Evolutionary conservation across 2,329 filamentous ascomycete genomes (phyloP), one percentile per base, ranked within the genome.

Genomic region (Rhynchosporium agropyri): DNA sequence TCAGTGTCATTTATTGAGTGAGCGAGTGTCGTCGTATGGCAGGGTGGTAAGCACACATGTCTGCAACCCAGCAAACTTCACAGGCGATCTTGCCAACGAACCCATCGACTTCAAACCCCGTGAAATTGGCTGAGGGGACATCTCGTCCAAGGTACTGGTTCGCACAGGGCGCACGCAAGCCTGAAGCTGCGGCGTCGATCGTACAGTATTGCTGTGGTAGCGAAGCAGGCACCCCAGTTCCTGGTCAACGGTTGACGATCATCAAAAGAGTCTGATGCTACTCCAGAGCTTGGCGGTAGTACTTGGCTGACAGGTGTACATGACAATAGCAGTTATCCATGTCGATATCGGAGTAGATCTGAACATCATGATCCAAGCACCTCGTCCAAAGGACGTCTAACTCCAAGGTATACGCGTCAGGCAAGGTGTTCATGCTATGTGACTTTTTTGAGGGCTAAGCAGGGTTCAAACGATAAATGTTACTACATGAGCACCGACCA

Each of bases 101-200:
- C 53, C 42, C 29, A 10, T 36, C 36, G 20, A 38, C 9, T 12
- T 26, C 38, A 13, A 40, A 28, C 15, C 51, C 51, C 40, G 15
- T 13, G 15, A 54, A 2, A 40, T 49, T 49, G 36, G 61, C 48
- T 63, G 58, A 55, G 29, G 56, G 50, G 55, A 57, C 43, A 54
- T 50, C 56, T 62, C 67, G 63, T 69, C 68, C 69, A 67, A 58
- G 58, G 61, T 50, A 64, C 36, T 69, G 68, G 68, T 67, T 66
- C 61, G 62, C 60, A 60, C 64, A 63, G 54, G 63, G 62, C 61
- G 53, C 58, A 63, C 61, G 53, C 58, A 63, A 49, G 54, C 63
- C 62, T 63, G 49, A 56, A 62, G 60, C 55, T 48, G 61, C 63
- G 63, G 58, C 64, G 67, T 63, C 50, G 65, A 69, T 67, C 67